Base-by-base conservation (phyloP, 2,329 filamentous ascomycete species). In the Aphanocladium album region DNA sequence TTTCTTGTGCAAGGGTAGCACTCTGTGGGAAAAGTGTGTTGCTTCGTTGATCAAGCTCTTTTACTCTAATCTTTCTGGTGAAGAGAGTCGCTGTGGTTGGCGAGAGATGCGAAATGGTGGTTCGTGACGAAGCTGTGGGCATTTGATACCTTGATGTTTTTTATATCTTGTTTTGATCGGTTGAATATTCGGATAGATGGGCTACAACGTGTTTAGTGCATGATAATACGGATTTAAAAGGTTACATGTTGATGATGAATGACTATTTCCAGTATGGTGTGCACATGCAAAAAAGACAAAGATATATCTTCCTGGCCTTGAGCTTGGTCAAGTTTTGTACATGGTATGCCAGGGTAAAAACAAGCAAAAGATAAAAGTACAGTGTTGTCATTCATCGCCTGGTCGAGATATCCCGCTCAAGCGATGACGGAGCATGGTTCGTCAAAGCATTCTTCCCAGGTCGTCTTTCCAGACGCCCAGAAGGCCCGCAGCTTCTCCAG, bases 71-170 rank as follows among this genome's bases (percentile, higher is more conserved):
- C 8, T 57, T 23, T 25, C 21, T 19, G 46, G 17, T n/a, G 30
- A 17, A 33, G 37, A 5, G 33, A 45, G 37, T 9, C 11, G 1
- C 27, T 25, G 3, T 45, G 27, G 7, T 46, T 41, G 12, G 3
- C 12, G 30, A 12, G 4, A 52, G 8, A 6, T n/a, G 17, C 33
- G 50, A 23, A 23, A 37, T 3, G 33, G 6, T 35, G 35, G 52
- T 21, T 35, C 25, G 39, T 52, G 37, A 37, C 19, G 37, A 46
- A 30, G 27, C 47, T 59, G 19, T 11, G 25, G 25, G 49, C 27
- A 52, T 46, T 41, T 59, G 57, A 59, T 53, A 59, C 57, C 49
- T 59, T 45, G n/a, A 25, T 59, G 25, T 52, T 59, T 47, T 51
- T 59, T 27, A 52, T 27, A 53, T 52, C 14, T 53, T 41, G 17